Evolutionary conservation across 2,329 filamentous ascomycete genomes (phyloP), one percentile per base, ranked within the genome.

Genomic region (Coniochaeta sp.): DNA sequence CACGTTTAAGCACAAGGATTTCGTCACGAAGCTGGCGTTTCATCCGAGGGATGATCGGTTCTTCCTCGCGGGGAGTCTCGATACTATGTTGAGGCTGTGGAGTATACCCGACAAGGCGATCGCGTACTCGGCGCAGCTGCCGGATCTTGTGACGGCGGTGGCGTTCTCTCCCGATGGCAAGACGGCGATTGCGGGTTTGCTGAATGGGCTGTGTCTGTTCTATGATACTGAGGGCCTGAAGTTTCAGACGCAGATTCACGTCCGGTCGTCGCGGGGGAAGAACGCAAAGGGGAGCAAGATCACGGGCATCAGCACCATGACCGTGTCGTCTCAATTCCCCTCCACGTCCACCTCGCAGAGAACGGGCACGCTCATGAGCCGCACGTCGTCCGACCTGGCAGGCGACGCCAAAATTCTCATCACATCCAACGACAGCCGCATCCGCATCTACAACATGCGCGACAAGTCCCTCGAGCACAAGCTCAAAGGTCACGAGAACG

Each of bases 281-380:
- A 97, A 96, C 63, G 87, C 91, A 4, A 96, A 95, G 66, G 92
- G 92, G 6, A 96, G 91, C 72, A 99, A 99, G 66, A 96, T 99
- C 59, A 97, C 94, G 0, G 91, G 91, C 6, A 96, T 99, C 50
- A 85, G 92, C 62, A 87, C 90, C 0, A 83, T 86, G 57, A 68
- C 72, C 14, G 74, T 82, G 48, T 82, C 83, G 4, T 74, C 76
- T 2, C 31, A 52, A 14, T 51, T 24, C 14, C 35, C 54, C 6
- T 13, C 51, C 18, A 33, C 47, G 4, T 49, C 28, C 24, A 16
- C 12, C 4, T 6, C 9, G 16, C 24, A 24, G 13, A 30, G 18
- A 9, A 26, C 18, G 10, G 35, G 49, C 27, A 30, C 22, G 14
- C 46, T 42, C 8, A 27, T 47, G 5, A 57, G 57, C 3, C 53